phyloP scores from a whole-genome alignment of 495 filamentous ascomycete genomes.

The Xanthoparmelia taractica region DNA sequence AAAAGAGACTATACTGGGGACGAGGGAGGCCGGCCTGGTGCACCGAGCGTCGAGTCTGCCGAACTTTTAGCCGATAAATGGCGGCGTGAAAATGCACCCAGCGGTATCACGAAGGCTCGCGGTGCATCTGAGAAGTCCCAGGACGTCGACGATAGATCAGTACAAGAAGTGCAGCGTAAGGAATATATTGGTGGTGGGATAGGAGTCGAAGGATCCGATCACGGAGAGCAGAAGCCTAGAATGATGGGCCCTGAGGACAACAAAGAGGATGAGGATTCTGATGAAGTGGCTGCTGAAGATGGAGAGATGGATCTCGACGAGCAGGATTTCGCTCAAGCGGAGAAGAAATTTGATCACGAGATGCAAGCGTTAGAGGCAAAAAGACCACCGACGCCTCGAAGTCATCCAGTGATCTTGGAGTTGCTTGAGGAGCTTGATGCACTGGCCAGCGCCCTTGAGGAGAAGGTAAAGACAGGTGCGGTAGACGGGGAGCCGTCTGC shows the following conservation, averaged over 20 bases:
- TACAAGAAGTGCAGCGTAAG: constrained; percentile 4
- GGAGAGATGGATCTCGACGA: constrained; percentile 37
- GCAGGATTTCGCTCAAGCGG: constrained; percentile 44
- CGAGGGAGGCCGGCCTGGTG: constrained; percentile 9
- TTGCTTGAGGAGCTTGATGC: constrained; percentile 42
- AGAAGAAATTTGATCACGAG: constrained; percentile 42
- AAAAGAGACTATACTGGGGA: constrained; percentile 24
- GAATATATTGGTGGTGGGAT: not conserved
- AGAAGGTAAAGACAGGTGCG: constrained; percentile 24
- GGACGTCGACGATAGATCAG: constrained; percentile 1
- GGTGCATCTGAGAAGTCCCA: constrained; percentile 6
- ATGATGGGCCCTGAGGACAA: constrained; percentile 11
- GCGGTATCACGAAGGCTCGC: not conserved
- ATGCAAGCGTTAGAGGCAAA: constrained; percentile 40
- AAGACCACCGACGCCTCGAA: constrained; percentile 38
- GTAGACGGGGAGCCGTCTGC: constrained; percentile 27
- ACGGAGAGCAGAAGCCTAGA: constrained; percentile 12
- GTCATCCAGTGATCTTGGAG: constrained; percentile 40
- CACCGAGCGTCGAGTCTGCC: constrained; percentile 8
- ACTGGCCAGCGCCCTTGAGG: constrained; percentile 33
- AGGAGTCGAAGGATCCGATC: constrained; percentile 9
- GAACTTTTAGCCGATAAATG: constrained; percentile 14
- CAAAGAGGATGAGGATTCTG: constrained; percentile 14
- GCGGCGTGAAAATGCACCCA: constrained; percentile 12
- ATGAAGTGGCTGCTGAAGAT: constrained; percentile 19